Base-by-base conservation (phyloP, 1,284 basidiomycete genomes). In the Mrakiaceae sp. region DNA sequence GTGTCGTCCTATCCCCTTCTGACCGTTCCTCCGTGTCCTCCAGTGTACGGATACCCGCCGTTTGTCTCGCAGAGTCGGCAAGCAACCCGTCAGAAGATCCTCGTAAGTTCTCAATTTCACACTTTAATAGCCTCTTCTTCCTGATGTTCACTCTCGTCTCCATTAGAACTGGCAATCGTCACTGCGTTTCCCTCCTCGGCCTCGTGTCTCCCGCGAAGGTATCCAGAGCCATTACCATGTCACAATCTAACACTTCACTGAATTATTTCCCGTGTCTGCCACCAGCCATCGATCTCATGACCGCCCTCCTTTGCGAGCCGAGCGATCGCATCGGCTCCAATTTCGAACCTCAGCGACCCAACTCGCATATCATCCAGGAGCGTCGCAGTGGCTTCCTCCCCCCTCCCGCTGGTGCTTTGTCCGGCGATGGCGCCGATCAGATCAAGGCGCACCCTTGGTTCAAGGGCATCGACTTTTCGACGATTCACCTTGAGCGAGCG, bases 361-460 rank as follows among this genome's bases (percentile, higher is more conserved):
- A 90, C 74, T 87, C 87, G 47, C 80, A 88, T 74, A 81, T 90
- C 70, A 77, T 86, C 66, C 83, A 85, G 72, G 83, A 84, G 59
- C 80, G 88, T 70, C 80, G 86, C 70, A 89, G 86, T 71, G 87
- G 82, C 56, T 90, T 90, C 77, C 77, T 86, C 70, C 74, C 80
- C 57, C 76, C 79, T 50, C 70, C 10, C 14, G 63, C 68, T 16
- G 66, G 58, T 47, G 55, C 68, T 12, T 63, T 66, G 10, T 60
- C 71, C n/a, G 67, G 69, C 39, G 92, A 95, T 77, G 93, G 94
- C 12, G 90, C 87, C 43, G 86, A 90, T 70, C 78, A 87, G 70
- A 88, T 97, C 78, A 95, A 91, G 82, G 81, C 81, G 12, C 90
- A 94, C 77, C 82, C 87, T 8, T 95, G 87, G 85, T 94, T 95